A percentile compares a stretch with the other conserved stretches of the same genome.
phyloP scores from a whole-genome alignment of 1,139 yeast species.

The Candida sp. region DNA sequence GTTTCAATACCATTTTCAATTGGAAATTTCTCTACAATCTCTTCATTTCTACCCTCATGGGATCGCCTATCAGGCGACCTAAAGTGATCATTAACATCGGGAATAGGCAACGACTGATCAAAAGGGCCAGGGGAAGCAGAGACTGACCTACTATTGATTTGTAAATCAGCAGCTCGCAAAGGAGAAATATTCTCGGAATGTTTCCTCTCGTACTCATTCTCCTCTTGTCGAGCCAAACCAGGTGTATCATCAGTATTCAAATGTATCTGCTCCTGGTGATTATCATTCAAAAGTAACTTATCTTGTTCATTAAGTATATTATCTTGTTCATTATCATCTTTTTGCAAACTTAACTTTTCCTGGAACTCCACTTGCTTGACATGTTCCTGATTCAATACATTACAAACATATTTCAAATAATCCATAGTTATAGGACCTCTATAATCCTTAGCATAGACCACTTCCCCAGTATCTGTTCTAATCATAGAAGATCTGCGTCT shows the following conservation, averaged over 20 bases:
- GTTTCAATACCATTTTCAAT: background rate
- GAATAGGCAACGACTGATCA: constrained; percentile 25
- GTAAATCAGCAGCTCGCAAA: background rate
- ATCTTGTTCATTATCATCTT: background rate
- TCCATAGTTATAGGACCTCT: constrained; percentile 40
- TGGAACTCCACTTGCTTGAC: background rate
- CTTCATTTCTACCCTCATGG: too few species aligned
- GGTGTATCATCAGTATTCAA: too few species aligned
- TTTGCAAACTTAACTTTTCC: background rate
- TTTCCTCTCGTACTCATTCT: background rate
- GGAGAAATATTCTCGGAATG: background rate
- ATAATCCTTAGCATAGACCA: constrained; percentile 27
- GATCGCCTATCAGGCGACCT: constrained; percentile 8
- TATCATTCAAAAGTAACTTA: background rate
- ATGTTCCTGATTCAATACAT: constrained; percentile 16
- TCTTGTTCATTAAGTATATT: background rate
- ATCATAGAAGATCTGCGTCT: constrained; percentile 33
- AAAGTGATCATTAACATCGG: constrained; percentile 9
- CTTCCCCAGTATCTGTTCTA: constrained; percentile 18
- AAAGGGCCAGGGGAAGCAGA: constrained; percentile 10
- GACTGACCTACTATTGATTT: background rate
- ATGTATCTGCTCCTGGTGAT: background rate
- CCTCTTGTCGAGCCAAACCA: background rate
- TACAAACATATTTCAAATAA: constrained; percentile 33
- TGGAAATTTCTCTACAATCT: too few species aligned